Percentiles rank a stretch among this genome's conserved stretches.
phyloP scores from a whole-genome alignment of 192 early-diverging fungal genomes.

The Mycoemilia scoparia region DNA sequence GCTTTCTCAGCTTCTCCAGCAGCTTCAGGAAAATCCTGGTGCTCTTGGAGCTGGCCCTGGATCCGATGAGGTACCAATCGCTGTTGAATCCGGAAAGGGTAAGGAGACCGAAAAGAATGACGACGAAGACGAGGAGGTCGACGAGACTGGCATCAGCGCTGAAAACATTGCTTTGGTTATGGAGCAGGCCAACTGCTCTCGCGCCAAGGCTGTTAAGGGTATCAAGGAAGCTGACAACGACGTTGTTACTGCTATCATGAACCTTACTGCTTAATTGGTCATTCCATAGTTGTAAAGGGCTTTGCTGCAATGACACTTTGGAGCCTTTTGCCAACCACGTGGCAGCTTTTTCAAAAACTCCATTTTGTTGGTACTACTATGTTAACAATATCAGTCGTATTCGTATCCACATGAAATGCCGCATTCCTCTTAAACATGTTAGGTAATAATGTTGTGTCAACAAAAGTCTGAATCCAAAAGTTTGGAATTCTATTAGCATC shows the following conservation, averaged over 20 bases:
- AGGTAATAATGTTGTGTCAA: too few relatives aligned
- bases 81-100: slow-evolving; percentile 7
- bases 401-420: too few relatives aligned
- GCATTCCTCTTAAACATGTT: too few relatives aligned
- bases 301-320: too few relatives aligned
- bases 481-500: too few relatives aligned
- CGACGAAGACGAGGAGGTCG: slow-evolving; percentile 59
- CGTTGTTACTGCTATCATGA: slow-evolving; percentile 97
- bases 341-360: too few relatives aligned
- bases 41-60: slow-evolving; percentile 14
- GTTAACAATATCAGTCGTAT: too few relatives aligned
- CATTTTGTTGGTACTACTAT: too few relatives aligned
- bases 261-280: slow-evolving; percentile 27
- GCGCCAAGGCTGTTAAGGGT: slow-evolving; percentile 80
- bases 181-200: slow-evolving; percentile 68
- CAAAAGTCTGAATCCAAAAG: too few relatives aligned
- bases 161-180: slow-evolving; percentile 94
- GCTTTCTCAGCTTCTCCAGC: slow-evolving; percentile 41
- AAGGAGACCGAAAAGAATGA: slow-evolving; percentile 28
- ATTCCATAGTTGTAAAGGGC: too few relatives aligned
- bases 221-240: slow-evolving; percentile 74
- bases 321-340: too few relatives aligned
- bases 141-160: slow-evolving; percentile 65
- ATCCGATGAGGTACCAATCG: slow-evolving; percentile 17
- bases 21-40: slow-evolving; percentile 28